Evolutionary conservation across 805 yeast species (phyloP).

Genomic region (Hermanozyma aechmeae): DNA sequence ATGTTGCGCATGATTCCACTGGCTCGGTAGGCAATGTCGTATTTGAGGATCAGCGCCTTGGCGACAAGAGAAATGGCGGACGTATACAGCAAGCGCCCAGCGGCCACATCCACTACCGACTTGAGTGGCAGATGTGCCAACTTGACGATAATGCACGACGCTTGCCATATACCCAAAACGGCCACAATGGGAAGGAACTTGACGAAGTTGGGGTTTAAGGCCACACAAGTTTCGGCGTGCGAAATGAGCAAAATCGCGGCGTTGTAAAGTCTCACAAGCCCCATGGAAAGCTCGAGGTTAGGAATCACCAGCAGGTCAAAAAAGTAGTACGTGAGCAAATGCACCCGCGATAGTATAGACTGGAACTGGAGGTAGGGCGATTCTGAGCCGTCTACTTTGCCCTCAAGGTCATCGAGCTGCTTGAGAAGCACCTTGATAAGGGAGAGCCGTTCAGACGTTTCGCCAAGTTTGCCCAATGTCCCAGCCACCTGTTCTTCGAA

Average conservation of each 20-base stretch:
- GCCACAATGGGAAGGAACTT: slow-evolving; percentile 78
- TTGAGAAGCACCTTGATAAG: slow-evolving; percentile 59
- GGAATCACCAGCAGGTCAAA: slow-evolving; percentile 50
- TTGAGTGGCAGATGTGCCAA: slow-evolving; percentile 69
- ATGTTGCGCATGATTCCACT: slow-evolving; percentile 90
- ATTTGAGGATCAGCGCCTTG: slow-evolving; percentile 77
- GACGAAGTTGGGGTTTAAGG: slow-evolving; percentile 52
- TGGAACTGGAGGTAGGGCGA: slow-evolving; percentile 63
- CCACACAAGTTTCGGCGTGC: slow-evolving; percentile 57
- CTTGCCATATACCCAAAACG: slow-evolving; percentile 82
- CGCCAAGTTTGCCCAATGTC: slow-evolving; percentile 58
- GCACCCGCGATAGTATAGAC: slow-evolving; percentile 68
- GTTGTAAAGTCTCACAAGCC: slow-evolving; percentile 69
- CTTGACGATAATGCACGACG: slow-evolving; percentile 75
- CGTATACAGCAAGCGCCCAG: slow-evolving; percentile 63
- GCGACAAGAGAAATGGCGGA: slow-evolving; percentile 60
- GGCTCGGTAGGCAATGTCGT: slow-evolving; percentile 88
- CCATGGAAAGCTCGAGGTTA: slow-evolving; percentile 55
- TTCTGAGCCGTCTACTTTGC: slow-evolving; percentile 59
- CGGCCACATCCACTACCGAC: slow-evolving; percentile 53
- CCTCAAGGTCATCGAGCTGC: slow-evolving; percentile 71
- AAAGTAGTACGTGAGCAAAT: slow-evolving; percentile 72
- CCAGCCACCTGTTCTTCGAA: slow-evolving; percentile 80
- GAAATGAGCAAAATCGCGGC: slow-evolving; percentile 64
- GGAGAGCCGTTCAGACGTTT: slow-evolving; percentile 68